These are phyloP conservation scores for Rhododendron kiyosumense DNA, from an alignment of 148 eudicot species.

Conservation along the genomic window DNA sequence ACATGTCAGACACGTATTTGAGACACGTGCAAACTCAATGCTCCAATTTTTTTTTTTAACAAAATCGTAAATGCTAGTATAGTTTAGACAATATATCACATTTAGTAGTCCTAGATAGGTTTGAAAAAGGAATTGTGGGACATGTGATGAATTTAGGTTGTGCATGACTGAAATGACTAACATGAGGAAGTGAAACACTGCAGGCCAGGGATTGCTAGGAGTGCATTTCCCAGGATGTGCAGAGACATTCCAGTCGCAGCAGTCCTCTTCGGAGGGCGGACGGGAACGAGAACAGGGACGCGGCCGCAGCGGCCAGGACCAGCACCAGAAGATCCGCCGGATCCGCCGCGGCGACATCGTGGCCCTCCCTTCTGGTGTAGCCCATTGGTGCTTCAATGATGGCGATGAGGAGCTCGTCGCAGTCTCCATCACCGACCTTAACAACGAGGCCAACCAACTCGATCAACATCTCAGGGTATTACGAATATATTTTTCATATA, in stretches of 20 bases:
- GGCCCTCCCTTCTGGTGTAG: slow-evolving; percentile 62
- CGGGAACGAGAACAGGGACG: background rate
- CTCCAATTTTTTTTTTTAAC: background rate
- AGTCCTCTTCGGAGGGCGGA: background rate
- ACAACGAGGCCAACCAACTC: slow-evolving; percentile 68
- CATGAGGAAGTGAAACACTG: background rate
- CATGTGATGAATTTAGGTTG: background rate
- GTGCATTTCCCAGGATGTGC: slow-evolving; percentile 72
- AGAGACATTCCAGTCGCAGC: slow-evolving; percentile 50
- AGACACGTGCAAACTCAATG: background rate
- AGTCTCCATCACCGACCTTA: slow-evolving; percentile 51
- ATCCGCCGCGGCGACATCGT: slow-evolving; percentile 54
- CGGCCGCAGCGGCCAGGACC: slow-evolving; percentile 16
- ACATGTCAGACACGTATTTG: background rate
- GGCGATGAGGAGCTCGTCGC: slow-evolving; percentile 51
- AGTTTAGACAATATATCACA: background rate
- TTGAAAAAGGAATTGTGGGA: background rate
- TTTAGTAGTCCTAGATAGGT: too few relatives aligned
- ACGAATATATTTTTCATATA: background rate
- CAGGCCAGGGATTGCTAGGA: slow-evolving; percentile 62
- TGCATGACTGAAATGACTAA: background rate
- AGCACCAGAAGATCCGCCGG: slow-evolving; percentile 65
- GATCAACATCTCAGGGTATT: slow-evolving; percentile 53
- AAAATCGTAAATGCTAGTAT: too few relatives aligned
- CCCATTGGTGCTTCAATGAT: slow-evolving; percentile 68